phyloP scores from a whole-genome alignment of 2,329 filamentous ascomycete species.

The Pestalotiopsis sp. region DNA sequence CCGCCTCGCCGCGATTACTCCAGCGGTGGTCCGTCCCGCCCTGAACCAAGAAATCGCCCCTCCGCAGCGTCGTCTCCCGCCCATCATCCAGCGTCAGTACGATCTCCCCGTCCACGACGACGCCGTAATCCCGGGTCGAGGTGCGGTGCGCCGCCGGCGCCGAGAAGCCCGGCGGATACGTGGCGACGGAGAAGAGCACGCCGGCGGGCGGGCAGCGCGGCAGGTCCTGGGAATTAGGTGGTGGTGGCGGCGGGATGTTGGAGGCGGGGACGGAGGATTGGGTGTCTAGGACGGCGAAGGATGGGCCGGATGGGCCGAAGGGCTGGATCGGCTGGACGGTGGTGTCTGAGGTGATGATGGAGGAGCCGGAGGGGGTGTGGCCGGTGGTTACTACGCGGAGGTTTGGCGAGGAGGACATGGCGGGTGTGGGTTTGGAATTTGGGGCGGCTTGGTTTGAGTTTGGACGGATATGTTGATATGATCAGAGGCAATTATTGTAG shows the following conservation, averaged over 20 bases:
- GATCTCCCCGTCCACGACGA: constrained; percentile 41
- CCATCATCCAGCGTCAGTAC: constrained; percentile 43
- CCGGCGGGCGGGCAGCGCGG: constrained; percentile 39
- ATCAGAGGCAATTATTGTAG: too few relatives aligned
- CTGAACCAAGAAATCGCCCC: constrained; percentile 44
- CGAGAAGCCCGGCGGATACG: constrained; percentile 31
- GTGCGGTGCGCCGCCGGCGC: constrained; percentile 47
- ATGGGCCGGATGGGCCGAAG: constrained; percentile 31
- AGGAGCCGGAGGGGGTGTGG: constrained; percentile 31
- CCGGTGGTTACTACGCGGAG: constrained; percentile 33
- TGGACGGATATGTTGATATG: neutral
- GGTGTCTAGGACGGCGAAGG: constrained; percentile 35
- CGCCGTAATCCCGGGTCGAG: constrained; percentile 40
- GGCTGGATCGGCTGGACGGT: constrained; percentile 29
- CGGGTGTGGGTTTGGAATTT: neutral
- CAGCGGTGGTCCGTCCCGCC: constrained; percentile 47
- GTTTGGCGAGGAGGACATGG: constrained; percentile 6
- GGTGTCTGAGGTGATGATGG: constrained; percentile 34
- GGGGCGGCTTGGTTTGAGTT: neutral
- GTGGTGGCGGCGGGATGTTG: constrained; percentile 23
- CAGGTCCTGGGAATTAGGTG: neutral
- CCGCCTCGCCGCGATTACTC: constrained; percentile 46
- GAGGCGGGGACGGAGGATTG: constrained; percentile 32
- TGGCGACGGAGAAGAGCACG: constrained; percentile 34
- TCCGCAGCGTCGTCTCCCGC: constrained; percentile 37